phyloP scores from a whole-genome alignment of 352 stramenopile genomes.

The Phytopythium aichiense region DNA sequence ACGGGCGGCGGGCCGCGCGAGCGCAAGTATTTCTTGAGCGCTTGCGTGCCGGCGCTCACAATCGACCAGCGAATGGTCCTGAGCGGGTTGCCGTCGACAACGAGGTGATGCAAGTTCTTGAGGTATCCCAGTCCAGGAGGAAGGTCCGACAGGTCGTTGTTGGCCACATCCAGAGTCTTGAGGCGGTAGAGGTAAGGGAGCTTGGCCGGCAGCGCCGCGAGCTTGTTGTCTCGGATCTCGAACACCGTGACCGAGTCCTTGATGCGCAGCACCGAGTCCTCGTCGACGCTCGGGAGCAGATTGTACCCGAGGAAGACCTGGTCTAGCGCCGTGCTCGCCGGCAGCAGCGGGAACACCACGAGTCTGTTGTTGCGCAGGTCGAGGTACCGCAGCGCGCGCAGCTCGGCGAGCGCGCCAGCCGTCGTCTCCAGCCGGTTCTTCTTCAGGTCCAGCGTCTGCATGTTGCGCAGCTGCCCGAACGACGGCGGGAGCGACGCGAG shows the following conservation, averaged over 20 bases:
- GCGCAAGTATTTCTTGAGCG: constrained; percentile 82
- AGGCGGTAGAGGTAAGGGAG: constrained; percentile 55
- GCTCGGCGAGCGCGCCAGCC: constrained; percentile 29
- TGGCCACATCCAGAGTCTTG: constrained; percentile 79
- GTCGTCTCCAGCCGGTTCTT: constrained; percentile 66
- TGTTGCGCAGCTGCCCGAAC: constrained; percentile 37
- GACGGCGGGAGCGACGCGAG: constrained; percentile 40
- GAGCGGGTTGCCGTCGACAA: constrained; percentile 73
- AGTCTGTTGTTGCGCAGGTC: constrained; percentile 76
- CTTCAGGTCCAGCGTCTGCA: constrained; percentile 74
- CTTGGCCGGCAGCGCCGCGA: constrained; percentile 42
- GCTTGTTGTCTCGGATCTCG: constrained; percentile 82
- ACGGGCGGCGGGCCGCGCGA: constrained; percentile 54
- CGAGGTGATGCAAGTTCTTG: constrained; percentile 71
- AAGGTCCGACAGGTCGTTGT: constrained; percentile 78
- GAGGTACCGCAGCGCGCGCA: constrained; percentile 55
- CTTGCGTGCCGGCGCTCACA: constrained; percentile 58
- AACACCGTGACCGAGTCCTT: constrained; percentile 72
- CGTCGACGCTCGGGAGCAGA: constrained; percentile 46
- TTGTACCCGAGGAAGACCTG: constrained; percentile 84
- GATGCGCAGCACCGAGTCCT: constrained; percentile 47
- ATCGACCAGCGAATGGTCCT: constrained; percentile 65
- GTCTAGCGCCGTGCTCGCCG: constrained; percentile 50
- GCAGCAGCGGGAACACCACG: constrained; percentile 52
- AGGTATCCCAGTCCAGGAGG: constrained; percentile 75